phyloP scores from a whole-genome alignment of 371 early-diverging fungal species.

The Mucor ambiguus region DNA sequence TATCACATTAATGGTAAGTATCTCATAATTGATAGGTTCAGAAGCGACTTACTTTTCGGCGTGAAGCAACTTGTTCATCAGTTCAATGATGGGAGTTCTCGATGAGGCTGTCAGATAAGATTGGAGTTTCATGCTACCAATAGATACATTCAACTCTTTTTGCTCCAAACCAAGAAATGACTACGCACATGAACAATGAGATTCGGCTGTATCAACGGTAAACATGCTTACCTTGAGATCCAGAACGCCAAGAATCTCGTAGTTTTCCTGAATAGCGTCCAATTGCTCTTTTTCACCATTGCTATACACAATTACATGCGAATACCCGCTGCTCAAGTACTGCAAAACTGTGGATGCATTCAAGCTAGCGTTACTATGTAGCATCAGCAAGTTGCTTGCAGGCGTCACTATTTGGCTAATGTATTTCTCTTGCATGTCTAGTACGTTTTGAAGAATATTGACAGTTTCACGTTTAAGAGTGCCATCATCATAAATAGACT shows the following conservation, averaged over 20 bases:
- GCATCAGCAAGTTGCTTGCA: slow-evolving; percentile 9
- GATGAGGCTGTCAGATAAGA: slow-evolving; percentile 15
- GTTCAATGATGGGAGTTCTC: slow-evolving; percentile 2
- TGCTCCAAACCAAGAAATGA: neutral
- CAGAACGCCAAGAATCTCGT: slow-evolving; percentile 11
- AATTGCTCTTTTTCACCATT: neutral
- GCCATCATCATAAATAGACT: slow-evolving; percentile 53
- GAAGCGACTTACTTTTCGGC: slow-evolving; percentile 3
- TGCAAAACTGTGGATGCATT: neutral
- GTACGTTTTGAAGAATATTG: slow-evolving; percentile 60
- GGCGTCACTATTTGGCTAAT: slow-evolving; percentile 4
- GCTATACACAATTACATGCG: slow-evolving; percentile 23
- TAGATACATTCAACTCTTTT: slow-evolving; percentile 2
- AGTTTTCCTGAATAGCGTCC: neutral
- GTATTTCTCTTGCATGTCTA: slow-evolving; percentile 64
- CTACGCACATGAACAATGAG: neutral
- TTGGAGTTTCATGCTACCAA: slow-evolving; percentile 17
- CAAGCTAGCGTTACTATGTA: slow-evolving; percentile 7
- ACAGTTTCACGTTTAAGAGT: slow-evolving; percentile 39
- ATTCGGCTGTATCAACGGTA: neutral
- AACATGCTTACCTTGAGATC: slow-evolving; percentile 15
- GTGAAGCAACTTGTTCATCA: slow-evolving; percentile 4
- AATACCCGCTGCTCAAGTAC: slow-evolving; percentile 10
- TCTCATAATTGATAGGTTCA: neutral
- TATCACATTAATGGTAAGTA: neutral